Evolutionary conservation across 2,329 filamentous ascomycete genomes (phyloP), one percentile per base, ranked within the genome.

Genomic region (Aspergillus sergii): DNA sequence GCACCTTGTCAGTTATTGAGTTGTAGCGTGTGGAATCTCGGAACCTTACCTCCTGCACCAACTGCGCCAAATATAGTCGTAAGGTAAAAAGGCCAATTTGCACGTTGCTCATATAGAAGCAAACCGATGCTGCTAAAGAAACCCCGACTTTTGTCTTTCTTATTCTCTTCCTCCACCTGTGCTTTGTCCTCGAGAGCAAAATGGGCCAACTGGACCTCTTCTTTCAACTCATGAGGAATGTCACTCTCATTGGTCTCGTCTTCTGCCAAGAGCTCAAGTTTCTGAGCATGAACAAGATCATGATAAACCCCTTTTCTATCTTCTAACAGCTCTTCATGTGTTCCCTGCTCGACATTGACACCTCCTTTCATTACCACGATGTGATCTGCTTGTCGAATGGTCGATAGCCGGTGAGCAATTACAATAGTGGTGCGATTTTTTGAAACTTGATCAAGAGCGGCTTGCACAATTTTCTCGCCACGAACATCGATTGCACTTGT

Each of bases 361-460:
- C 93, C 93, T 68, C 89, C 86, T 56, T 89, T 84, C 59, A 96
- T 77, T 0, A 96, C 92, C 9, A 93, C 81, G 59, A 96, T 96
- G 43, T 88, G 86, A 72, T 96, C 90, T 4, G 92, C 92, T 66
- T 90, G 88, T 79, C 89, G 88, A 60, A 92, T 88, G 0, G 90
- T 92, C 0, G 89, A 91, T 28, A 92, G 79, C 11, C 89, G 85
- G 73, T 91, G 89, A 0, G 92, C 93, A 55, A 94, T 91, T 48
- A 93, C 86, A n/a, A 95, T 86, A 0, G 92, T 89, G 0, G 90
- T 91, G 7, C 91, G 85, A 8, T 82, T 84, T 11, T 85, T 80
- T 0, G 90, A 85, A 0, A 89, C 79, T 8, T 79, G 77, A 59
- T 83, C 81, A 6, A 87, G 78, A 1, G 85, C 84, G 36, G 80